Evolutionary conservation across 164 flowering plant species (phyloP).

Genomic region (Echeveria elegans): DNA sequence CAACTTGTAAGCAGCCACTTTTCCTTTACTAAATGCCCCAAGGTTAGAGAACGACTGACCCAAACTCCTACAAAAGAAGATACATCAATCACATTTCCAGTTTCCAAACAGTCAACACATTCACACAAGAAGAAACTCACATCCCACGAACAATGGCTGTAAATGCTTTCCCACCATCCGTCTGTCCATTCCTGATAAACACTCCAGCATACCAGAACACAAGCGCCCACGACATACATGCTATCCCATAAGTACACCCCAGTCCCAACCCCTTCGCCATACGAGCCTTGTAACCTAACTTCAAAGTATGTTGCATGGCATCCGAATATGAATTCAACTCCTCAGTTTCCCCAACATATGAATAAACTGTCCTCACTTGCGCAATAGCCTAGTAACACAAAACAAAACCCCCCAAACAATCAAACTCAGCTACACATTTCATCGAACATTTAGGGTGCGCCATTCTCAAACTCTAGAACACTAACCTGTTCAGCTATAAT

Average conservation of each 20-base stretch:
- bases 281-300: constrained; percentile 95
- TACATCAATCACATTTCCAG: not conserved
- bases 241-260: constrained; percentile 93
- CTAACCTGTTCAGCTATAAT: constrained; percentile 87
- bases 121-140: constrained; percentile 34
- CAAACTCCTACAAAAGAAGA: constrained; percentile 56
- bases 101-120: not conserved
- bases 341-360: constrained; percentile 91
- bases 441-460: not conserved
- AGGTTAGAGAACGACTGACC: constrained; percentile 97
- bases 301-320: constrained; percentile 75
- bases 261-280: constrained; percentile 97
- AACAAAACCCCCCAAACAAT: not conserved
- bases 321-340: constrained; percentile 77
- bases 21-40: constrained; percentile 97
- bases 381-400: constrained; percentile 62
- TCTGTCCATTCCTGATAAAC: constrained; percentile 82
- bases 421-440: not conserved
- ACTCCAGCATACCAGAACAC: constrained; percentile 99
- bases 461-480: not conserved
- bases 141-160: constrained; percentile 99
- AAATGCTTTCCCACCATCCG: constrained; percentile 96
- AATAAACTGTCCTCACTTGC: constrained; percentile 90
- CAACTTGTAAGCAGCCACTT: constrained; percentile 85
- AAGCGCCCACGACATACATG: constrained; percentile 99